Evolutionary conservation across 2,329 filamentous ascomycete genomes (phyloP).

Genomic region (Teratosphaeria viscida): DNA sequence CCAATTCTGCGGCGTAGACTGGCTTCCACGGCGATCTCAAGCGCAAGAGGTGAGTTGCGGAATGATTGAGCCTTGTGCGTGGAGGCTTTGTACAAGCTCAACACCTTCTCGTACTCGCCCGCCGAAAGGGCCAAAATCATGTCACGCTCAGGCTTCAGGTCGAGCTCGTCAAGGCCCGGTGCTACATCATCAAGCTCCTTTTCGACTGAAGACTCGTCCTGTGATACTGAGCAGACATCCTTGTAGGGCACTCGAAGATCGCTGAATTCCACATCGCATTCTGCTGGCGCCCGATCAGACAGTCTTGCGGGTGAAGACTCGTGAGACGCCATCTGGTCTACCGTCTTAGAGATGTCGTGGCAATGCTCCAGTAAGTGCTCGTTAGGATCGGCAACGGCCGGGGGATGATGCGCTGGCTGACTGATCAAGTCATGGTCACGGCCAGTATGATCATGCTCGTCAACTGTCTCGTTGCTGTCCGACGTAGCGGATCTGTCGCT

Average conservation of each 20-base stretch:
- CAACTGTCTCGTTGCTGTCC: neutral
- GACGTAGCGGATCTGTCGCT: neutral
- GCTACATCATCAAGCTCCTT: neutral
- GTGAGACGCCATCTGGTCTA: neutral
- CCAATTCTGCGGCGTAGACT: slow-evolving; percentile 16
- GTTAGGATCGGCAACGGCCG: neutral
- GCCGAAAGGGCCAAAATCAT: slow-evolving; percentile 19
- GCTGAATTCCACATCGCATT: neutral
- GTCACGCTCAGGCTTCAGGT: slow-evolving; percentile 1
- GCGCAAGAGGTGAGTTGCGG: slow-evolving; percentile 15
- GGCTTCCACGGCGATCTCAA: slow-evolving; percentile 23
- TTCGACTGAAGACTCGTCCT: neutral
- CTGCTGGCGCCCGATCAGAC: neutral
- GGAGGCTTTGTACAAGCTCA: slow-evolving; percentile 16
- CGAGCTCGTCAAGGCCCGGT: neutral
- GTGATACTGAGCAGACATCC: neutral
- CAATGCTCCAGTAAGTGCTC: neutral
- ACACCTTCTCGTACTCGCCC: slow-evolving; percentile 10
- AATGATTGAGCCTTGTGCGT: slow-evolving; percentile 10
- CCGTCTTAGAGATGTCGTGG: neutral
- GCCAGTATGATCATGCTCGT: neutral
- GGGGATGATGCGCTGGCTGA: neutral
- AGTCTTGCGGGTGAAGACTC: too few relatives aligned
- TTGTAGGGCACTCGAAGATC: neutral
- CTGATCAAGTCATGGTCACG: neutral